phyloP scores from a whole-genome alignment of 768 basidiomycete species.

The Tephrocybe sp. region DNA sequence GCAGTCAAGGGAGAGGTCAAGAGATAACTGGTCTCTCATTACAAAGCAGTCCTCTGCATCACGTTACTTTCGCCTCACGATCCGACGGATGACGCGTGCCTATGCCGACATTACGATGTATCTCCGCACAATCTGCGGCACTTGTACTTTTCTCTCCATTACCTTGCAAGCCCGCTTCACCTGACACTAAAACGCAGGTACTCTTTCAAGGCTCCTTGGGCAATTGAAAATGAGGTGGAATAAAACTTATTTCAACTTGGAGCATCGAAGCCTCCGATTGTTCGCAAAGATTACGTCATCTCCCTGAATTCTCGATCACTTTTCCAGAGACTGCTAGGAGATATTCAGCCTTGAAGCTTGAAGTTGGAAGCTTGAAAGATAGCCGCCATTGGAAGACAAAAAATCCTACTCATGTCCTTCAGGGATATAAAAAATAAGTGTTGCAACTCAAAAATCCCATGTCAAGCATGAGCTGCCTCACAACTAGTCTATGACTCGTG shows the following conservation, averaged over 20 bases:
- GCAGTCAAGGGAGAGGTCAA: conserved; percentile 12
- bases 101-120: neutral
- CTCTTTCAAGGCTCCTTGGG: too few relatives aligned
- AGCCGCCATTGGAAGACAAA: too few relatives aligned
- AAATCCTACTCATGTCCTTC: too few relatives aligned
- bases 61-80: conserved; percentile 11
- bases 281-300: neutral
- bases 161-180: neutral
- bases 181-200: too few relatives aligned
- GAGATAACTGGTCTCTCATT: conserved; percentile 19
- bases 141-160: neutral
- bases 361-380: too few relatives aligned
- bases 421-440: too few relatives aligned
- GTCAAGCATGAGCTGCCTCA: too few relatives aligned
- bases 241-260: neutral
- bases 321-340: too few relatives aligned
- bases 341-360: too few relatives aligned
- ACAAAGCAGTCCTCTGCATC: conserved; percentile 14
- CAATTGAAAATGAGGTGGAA: too few relatives aligned
- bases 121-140: conserved; percentile 13
- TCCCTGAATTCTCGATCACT: neutral
- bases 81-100: conserved; percentile 4
- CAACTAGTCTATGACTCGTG: too few relatives aligned
- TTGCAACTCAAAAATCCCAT: too few relatives aligned
- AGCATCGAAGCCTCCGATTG: neutral